Evolutionary conservation across 306 rosid genomes (phyloP).

Genomic region (Castanea sativa): DNA sequence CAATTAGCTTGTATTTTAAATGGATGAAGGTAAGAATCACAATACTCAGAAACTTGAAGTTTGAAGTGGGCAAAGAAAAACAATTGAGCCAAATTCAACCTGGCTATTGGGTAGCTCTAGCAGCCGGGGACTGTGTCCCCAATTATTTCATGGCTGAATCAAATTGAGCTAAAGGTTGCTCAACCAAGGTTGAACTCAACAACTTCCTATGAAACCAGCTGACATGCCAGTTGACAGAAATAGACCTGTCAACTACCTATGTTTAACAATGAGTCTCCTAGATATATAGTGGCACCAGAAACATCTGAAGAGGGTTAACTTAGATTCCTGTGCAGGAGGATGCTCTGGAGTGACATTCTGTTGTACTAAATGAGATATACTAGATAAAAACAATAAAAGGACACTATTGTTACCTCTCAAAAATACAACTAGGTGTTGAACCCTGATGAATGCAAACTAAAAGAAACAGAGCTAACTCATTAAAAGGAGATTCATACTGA

Average conservation of each 20-base stretch:
- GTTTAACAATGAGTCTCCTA: background rate
- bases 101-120: background rate
- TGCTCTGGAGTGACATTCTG: background rate
- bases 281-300: background rate
- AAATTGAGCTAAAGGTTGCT: background rate
- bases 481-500: background rate
- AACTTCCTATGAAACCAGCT: background rate
- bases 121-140: background rate
- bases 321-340: background rate
- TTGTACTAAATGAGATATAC: background rate
- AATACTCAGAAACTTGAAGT: slow-evolving; percentile 1
- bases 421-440: background rate
- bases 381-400: background rate
- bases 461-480: background rate
- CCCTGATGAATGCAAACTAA: background rate
- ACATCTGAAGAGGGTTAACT: background rate
- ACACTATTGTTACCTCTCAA: background rate
- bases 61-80: background rate
- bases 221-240: background rate
- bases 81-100: background rate
- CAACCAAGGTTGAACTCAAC: background rate
- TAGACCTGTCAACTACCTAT: background rate
- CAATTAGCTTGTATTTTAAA: slow-evolving; percentile 1
- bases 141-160: background rate
- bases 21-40: background rate